Percentiles rank a stretch among this genome's conserved stretches.
phyloP scores from a whole-genome alignment of 139 green algal species.

The Picochlorum sp. region DNA sequence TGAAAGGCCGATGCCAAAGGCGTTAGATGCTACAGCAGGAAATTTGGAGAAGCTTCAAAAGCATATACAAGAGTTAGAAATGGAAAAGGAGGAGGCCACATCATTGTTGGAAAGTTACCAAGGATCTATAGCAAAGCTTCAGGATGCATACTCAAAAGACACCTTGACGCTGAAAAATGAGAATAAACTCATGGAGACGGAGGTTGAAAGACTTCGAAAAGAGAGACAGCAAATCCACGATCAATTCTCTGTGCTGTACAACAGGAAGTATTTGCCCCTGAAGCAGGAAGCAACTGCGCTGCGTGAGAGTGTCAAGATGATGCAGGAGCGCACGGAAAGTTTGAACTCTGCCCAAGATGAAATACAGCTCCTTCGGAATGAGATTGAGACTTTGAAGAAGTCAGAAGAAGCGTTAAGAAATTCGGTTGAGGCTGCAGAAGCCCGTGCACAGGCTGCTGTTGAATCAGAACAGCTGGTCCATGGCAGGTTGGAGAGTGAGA shows the following conservation, averaged over 20 bases:
- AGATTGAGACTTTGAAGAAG: no score
- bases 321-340: neutral
- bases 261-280: slow-evolving; percentile 26
- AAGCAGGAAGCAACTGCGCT: slow-evolving; percentile 11
- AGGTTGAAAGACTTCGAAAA: slow-evolving; percentile 15
- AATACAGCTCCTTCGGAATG: neutral
- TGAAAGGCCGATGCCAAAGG: neutral
- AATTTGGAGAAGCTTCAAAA: slow-evolving; percentile 5
- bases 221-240: neutral
- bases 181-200: slow-evolving; percentile 8
- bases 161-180: slow-evolving; percentile 17
- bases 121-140: slow-evolving; percentile 15
- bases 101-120: slow-evolving; percentile 26
- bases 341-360: neutral
- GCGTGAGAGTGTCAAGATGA: neutral
- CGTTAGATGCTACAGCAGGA: neutral
- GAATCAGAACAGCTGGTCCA: slow-evolving; percentile 8
- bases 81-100: slow-evolving; percentile 11
- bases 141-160: slow-evolving; percentile 19
- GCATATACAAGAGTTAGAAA: neutral
- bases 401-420: no score
- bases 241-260: slow-evolving; percentile 24
- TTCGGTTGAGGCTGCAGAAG: no score
- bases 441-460: slow-evolving; percentile 1
- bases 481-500: no score